phyloP scores from a whole-genome alignment of 2,329 filamentous ascomycete species.

The Drechmeria coniospora region DNA sequence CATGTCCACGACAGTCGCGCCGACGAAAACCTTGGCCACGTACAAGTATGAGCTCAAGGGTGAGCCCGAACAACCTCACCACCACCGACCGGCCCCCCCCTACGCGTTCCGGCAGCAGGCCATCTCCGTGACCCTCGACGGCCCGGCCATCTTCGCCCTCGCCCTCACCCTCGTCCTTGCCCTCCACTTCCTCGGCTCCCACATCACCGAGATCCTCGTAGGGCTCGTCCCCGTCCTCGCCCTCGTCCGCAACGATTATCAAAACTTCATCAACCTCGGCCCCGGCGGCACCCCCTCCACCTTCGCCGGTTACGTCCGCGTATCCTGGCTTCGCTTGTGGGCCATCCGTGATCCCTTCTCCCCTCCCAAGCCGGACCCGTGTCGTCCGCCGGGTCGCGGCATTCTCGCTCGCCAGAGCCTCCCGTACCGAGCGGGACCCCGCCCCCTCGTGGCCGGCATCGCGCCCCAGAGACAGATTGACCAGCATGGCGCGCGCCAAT shows the following conservation, averaged over 20 bases:
- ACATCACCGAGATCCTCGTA: slow-evolving; percentile 33
- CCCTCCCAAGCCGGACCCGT: slow-evolving; percentile 35
- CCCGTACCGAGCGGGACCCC: slow-evolving; percentile 44
- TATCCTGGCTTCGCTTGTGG: slow-evolving; percentile 59
- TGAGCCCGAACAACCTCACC: background rate
- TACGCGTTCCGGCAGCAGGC: slow-evolving; percentile 28
- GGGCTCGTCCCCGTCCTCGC: slow-evolving; percentile 31
- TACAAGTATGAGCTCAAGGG: slow-evolving; percentile 8
- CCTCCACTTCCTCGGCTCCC: slow-evolving; percentile 34
- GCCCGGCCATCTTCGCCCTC: slow-evolving; percentile 28
- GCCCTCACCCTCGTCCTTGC: slow-evolving; percentile 31
- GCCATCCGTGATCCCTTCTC: slow-evolving; percentile 54
- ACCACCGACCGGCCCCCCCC: too few relatives aligned
- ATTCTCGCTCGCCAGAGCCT: slow-evolving; percentile 39
- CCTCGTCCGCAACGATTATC: slow-evolving; percentile 54
- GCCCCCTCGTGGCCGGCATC: slow-evolving; percentile 58
- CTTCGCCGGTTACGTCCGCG: slow-evolving; percentile 53
- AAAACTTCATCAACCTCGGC: slow-evolving; percentile 60
- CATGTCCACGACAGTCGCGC: slow-evolving; percentile 14
- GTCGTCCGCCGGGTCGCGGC: slow-evolving; percentile 37
- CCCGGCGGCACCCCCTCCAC: slow-evolving; percentile 70
- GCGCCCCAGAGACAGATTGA: slow-evolving; percentile 68
- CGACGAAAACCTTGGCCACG: slow-evolving; percentile 10
- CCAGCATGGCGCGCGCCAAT: slow-evolving; percentile 40
- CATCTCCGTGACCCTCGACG: slow-evolving; percentile 37